Conservation (phyloP, 1,284 basidiomycete genomes). For the Entoloma clypeatum region DNA sequence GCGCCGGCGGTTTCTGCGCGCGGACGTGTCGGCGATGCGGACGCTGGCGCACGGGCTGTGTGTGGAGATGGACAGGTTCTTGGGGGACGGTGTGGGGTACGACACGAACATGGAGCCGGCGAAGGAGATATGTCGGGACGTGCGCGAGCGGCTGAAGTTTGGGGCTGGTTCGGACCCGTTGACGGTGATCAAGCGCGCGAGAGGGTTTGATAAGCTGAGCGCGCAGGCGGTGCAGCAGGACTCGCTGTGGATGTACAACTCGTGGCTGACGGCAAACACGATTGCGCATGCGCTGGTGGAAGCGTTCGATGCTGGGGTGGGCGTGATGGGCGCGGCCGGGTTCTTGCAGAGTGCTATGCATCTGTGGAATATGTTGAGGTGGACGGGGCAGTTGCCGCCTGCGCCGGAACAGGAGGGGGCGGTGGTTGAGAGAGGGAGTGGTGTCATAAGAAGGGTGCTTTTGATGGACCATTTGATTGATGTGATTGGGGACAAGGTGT, state of each 20-base stretch:
- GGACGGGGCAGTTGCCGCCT: neutral
- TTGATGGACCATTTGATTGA: too few species aligned
- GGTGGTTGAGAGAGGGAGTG: too few species aligned
- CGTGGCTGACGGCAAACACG: constrained; percentile 9
- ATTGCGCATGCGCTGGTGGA: constrained; percentile 8
- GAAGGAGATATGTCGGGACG: neutral
- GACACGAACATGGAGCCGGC: constrained; percentile 1
- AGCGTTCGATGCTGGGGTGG: neutral
- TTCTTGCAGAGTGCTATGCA: constrained; percentile 9
- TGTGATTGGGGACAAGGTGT: too few species aligned
- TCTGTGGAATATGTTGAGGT: constrained; percentile 5
- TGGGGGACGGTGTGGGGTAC: constrained; percentile 1
- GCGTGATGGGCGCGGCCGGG: constrained; percentile 3
- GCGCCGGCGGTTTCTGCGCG: constrained; percentile 4
- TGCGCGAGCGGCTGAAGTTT: neutral
- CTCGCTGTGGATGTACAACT: constrained; percentile 9
- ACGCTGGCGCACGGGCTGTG: neutral
- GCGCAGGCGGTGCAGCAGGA: constrained; percentile 8
- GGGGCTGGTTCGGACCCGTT: neutral
- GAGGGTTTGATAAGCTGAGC: constrained; percentile 7
- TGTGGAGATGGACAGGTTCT: constrained; percentile 2
- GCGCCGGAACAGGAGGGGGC: too few species aligned
- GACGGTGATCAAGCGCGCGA: neutral
- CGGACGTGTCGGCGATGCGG: constrained; percentile 2
- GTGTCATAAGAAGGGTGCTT: too few species aligned